Conservation (phyloP, 148 eudicot species). For the Fallopia convolvulus region DNA sequence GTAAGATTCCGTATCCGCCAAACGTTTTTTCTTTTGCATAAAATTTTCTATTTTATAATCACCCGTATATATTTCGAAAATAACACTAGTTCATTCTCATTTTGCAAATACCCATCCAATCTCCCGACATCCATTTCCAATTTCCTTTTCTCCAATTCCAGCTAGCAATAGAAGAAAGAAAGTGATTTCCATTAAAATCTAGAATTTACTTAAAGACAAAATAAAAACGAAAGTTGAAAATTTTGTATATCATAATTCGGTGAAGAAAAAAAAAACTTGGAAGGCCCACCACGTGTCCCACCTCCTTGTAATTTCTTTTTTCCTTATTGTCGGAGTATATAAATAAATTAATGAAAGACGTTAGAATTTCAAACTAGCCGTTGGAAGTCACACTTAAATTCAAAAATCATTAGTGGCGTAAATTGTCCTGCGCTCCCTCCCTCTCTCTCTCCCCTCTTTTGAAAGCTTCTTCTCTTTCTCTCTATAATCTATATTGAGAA, state of each 20-base stretch:
- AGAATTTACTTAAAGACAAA: no score
- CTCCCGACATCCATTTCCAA: no score
- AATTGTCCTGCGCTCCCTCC: not conserved
- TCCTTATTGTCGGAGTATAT: not conserved
- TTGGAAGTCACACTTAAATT: conserved; percentile 7
- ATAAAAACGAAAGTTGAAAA: no score
- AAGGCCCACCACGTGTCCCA: conserved; percentile 10
- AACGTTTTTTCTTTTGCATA: no score
- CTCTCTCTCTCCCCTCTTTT: not conserved
- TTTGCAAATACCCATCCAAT: no score
- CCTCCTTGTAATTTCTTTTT: not conserved
- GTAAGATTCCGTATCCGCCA: no score
- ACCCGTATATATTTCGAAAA: no score
- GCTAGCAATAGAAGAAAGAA: no score
- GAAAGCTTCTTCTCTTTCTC: not conserved
- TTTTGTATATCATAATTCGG: not conserved
- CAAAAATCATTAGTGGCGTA: conserved; percentile 5
- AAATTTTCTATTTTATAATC: no score
- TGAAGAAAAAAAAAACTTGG: not conserved
- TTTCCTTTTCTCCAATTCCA: no score
- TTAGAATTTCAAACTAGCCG: conserved; percentile 9
- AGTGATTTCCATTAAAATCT: no score
- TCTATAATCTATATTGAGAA: not conserved
- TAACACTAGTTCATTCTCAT: no score
- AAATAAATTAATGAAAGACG: not conserved